Percentiles rank a stretch among this genome's conserved stretches.
Evolutionary conservation across 495 filamentous ascomycete genomes (phyloP).

Genomic region (Hyaloscypha variabilis): DNA sequence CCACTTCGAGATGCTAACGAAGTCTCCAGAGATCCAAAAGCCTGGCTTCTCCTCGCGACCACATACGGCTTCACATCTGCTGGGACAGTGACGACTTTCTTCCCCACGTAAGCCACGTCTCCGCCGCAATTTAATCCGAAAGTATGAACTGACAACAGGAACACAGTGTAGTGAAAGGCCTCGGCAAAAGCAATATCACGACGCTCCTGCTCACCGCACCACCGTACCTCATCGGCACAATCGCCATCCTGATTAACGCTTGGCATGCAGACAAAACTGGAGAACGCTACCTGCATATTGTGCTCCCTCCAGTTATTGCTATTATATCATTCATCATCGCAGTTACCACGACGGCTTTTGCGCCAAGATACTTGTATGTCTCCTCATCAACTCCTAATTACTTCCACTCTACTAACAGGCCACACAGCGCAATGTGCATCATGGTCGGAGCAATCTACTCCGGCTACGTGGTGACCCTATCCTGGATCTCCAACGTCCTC

Average conservation of each 20-base stretch:
- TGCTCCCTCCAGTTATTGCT: slow-evolving; percentile 66
- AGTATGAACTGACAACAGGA: too few relatives aligned
- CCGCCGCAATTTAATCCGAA: too few relatives aligned
- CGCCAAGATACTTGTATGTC: slow-evolving; percentile 63
- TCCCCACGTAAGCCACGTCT: slow-evolving; percentile 38
- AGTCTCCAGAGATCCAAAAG: slow-evolving; percentile 27
- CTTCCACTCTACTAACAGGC: too few relatives aligned
- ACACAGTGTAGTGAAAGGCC: slow-evolving; percentile 29
- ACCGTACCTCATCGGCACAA: slow-evolving; percentile 71
- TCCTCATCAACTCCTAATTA: too few relatives aligned
- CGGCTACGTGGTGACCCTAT: slow-evolving; percentile 72
- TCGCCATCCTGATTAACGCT: slow-evolving; percentile 71
- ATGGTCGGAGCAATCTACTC: slow-evolving; percentile 69
- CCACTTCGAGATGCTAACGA: too few relatives aligned
- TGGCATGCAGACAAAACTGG: slow-evolving; percentile 70
- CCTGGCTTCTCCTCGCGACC: slow-evolving; percentile 44
- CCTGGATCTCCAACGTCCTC: slow-evolving; percentile 80
- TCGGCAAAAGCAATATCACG: slow-evolving; percentile 23
- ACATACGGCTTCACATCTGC: slow-evolving; percentile 70
- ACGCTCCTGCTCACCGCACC: slow-evolving; percentile 79
- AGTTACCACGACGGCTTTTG: slow-evolving; percentile 63
- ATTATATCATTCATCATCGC: slow-evolving; percentile 76
- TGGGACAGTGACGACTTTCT: slow-evolving; percentile 82
- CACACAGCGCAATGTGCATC: slow-evolving; percentile 67
- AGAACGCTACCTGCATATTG: slow-evolving; percentile 79